A percentile compares a stretch with the other conserved stretches of the same genome.
phyloP scores from a whole-genome alignment of 169 alveolate genomes.

The Neospora caninum region DNA sequence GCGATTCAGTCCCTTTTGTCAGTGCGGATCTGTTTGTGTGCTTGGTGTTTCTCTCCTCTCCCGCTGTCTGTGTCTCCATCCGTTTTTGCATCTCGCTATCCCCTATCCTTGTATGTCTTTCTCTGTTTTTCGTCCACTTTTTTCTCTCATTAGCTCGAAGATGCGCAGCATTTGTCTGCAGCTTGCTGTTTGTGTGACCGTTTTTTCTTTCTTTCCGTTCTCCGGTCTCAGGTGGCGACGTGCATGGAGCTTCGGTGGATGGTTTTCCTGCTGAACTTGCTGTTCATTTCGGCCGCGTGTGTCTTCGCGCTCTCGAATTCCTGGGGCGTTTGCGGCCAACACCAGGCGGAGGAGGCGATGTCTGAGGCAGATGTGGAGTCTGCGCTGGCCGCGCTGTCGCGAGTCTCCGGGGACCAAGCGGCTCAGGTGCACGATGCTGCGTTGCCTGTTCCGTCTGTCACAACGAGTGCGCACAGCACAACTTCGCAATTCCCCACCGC shows the following conservation, averaged over 20 bases:
- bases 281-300: slow-evolving; percentile 86
- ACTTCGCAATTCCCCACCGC: not conserved
- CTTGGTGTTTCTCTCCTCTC: too few relatives aligned
- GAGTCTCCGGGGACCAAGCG: not conserved
- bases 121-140: not conserved
- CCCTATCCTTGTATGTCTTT: too few relatives aligned
- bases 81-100: not conserved
- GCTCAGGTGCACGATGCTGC: too few relatives aligned
- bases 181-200: not conserved
- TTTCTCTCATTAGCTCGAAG: not conserved
- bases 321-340: slow-evolving; percentile 71
- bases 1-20: too few relatives aligned
- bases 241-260: slow-evolving; percentile 74
- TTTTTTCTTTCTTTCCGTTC: not conserved
- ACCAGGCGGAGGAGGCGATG: not conserved
- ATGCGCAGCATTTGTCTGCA: not conserved
- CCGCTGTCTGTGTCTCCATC: not conserved
- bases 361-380: not conserved
- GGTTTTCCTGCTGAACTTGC: slow-evolving; percentile 80
- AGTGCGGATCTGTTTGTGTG: too few relatives aligned
- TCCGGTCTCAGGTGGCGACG: slow-evolving; percentile 64
- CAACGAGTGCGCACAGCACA: too few relatives aligned
- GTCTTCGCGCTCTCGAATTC: slow-evolving; percentile 83
- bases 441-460: too few relatives aligned
- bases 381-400: not conserved